Evolutionary conservation across 208 protist genomes (phyloP).

Genomic region (Leishmania amazonensis): DNA sequence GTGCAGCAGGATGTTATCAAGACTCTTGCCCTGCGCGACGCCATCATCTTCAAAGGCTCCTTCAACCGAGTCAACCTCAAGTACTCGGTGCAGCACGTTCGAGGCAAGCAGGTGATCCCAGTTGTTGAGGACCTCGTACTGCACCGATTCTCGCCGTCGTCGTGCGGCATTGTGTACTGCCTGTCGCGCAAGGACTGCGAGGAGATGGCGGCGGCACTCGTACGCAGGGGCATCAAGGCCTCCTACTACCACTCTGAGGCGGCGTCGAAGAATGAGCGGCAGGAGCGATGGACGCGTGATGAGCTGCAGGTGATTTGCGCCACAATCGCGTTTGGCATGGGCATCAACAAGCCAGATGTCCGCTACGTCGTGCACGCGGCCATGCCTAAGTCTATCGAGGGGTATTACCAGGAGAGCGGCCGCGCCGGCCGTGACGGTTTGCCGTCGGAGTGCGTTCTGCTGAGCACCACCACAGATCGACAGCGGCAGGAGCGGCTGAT

Average conservation of each 20-base stretch:
- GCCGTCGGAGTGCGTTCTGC: constrained; percentile 82
- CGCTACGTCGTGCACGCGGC: constrained; percentile 97
- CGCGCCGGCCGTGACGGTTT: constrained; percentile 96
- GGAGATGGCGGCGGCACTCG: constrained; percentile 68
- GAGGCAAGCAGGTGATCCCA: constrained; percentile 41
- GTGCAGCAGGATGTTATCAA: constrained; percentile 92
- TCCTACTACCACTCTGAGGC: constrained; percentile 85
- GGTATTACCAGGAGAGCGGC: constrained; percentile 98
- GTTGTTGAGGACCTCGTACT: constrained; percentile 71
- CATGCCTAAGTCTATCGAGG: constrained; percentile 97
- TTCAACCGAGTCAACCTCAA: constrained; percentile 83
- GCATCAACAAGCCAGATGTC: constrained; percentile 98
- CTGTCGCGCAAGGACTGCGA: constrained; percentile 85
- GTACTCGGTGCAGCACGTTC: constrained; percentile 73
- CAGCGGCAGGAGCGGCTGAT: constrained; percentile 86
- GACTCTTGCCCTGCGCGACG: constrained; percentile 56
- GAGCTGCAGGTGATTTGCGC: constrained; percentile 95
- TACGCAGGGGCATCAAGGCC: constrained; percentile 51
- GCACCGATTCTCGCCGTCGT: constrained; percentile 54
- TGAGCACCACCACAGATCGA: constrained; percentile 63
- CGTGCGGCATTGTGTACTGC: constrained; percentile 90
- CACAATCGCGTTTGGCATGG: constrained; percentile 99
- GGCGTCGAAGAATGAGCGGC: constrained; percentile 66
- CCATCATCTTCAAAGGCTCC: constrained; percentile 83
- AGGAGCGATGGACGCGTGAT: constrained; percentile 92